A percentile compares a stretch with the other conserved stretches of the same genome.
phyloP scores from a whole-genome alignment of 352 stramenopile genomes.

The Globisporangium sylvaticum region DNA sequence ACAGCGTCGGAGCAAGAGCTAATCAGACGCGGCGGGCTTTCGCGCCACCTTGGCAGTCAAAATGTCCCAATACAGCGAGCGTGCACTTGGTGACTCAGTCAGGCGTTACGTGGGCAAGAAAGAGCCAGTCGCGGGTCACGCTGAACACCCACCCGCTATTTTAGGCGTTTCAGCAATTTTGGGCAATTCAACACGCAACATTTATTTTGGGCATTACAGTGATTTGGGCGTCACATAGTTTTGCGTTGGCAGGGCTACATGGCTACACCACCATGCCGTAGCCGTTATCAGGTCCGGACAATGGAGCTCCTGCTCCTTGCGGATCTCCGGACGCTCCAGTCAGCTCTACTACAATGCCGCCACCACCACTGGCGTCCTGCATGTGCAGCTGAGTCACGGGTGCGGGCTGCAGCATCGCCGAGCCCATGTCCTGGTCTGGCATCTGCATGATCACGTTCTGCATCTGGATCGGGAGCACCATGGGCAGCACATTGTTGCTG shows the following conservation, averaged over 20 bases:
- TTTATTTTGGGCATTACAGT: too few species aligned
- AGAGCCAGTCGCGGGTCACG: too few species aligned
- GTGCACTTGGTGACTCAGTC: too few species aligned
- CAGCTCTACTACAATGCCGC: neutral
- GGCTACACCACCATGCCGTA: neutral
- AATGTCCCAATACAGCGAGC: neutral
- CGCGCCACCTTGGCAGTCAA: neutral
- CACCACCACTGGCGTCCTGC: neutral
- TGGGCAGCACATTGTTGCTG: neutral
- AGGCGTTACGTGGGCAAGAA: too few species aligned
- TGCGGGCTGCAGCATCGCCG: neutral
- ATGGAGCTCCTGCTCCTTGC: neutral
- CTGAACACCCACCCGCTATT: too few species aligned
- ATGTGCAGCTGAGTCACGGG: slow-evolving; percentile 1
- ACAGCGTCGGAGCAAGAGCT: neutral
- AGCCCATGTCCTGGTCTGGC: slow-evolving; percentile 15
- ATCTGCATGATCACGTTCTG: slow-evolving; percentile 5
- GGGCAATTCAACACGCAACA: too few species aligned
- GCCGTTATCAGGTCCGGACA: neutral
- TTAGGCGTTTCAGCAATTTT: too few species aligned
- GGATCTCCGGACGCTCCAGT: neutral
- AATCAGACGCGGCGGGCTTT: neutral
- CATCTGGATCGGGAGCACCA: slow-evolving; percentile 4
- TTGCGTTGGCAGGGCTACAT: neutral
- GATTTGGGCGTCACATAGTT: neutral